A percentile compares a stretch with the other conserved stretches of the same genome.
Conservation (phyloP, 768 basidiomycete species). For the Collybiopsis luxurians region DNA sequence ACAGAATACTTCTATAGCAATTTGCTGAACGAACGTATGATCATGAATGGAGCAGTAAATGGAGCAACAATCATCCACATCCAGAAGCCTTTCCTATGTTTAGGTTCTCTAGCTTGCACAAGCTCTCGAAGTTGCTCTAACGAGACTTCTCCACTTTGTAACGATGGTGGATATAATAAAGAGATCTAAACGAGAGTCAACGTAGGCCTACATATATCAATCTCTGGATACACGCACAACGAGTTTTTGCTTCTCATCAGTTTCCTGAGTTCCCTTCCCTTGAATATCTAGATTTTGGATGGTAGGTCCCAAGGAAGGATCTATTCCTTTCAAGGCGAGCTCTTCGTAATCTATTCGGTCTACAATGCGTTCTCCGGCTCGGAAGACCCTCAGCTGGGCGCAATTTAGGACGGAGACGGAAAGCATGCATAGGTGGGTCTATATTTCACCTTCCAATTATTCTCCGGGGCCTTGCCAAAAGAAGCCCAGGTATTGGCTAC, state of each 20-base stretch:
- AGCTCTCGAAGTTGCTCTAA: constrained; percentile 49
- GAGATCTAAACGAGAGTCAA: constrained; percentile 48
- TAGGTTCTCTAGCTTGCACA: constrained; percentile 53
- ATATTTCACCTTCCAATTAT: constrained; percentile 64
- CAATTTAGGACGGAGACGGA: not conserved
- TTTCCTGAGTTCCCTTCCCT: constrained; percentile 15
- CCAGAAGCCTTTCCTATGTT: constrained; percentile 64
- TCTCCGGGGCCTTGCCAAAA: constrained; percentile 63
- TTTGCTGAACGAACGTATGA: constrained; percentile 58
- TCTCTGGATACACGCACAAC: constrained; percentile 3
- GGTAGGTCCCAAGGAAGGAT: constrained; percentile 65
- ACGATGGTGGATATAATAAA: constrained; percentile 56
- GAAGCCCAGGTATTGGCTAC: constrained; percentile 58
- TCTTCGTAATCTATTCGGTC: constrained; percentile 82
- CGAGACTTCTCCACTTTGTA: constrained; percentile 30
- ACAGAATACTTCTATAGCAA: not conserved
- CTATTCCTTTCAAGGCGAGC: constrained; percentile 67
- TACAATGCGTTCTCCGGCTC: constrained; percentile 63
- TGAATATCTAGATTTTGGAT: constrained; percentile 23
- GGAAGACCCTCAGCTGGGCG: constrained; percentile 54
- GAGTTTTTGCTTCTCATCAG: constrained; percentile 9
- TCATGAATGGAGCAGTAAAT: constrained; percentile 69
- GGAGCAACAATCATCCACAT: constrained; percentile 67
- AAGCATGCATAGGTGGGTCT: not conserved
- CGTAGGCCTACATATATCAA: not conserved